A percentile compares a stretch with the other conserved stretches of the same genome.
phyloP scores from a whole-genome alignment of 371 early-diverging fungal species.

The Coemansia sp. region DNA sequence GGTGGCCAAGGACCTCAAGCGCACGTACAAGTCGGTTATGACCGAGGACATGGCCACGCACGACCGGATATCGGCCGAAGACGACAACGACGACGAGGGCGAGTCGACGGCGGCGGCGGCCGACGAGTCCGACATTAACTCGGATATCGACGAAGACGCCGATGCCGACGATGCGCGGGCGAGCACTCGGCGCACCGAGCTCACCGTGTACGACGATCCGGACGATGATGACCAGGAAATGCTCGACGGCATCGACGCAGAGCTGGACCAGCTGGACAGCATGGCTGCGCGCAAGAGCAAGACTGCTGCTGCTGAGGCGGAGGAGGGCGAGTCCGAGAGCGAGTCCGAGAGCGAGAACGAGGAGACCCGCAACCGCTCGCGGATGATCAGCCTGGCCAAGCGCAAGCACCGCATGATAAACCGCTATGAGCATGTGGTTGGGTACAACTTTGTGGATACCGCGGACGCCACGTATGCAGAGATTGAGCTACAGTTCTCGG shows the following conservation, averaged over 20 bases:
- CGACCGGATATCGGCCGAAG: constrained; percentile 66
- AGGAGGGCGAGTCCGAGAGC: constrained; percentile 8
- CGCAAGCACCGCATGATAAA: constrained; percentile 59
- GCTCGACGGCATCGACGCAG: constrained; percentile 46
- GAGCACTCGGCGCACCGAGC: constrained; percentile 20
- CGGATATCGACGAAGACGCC: constrained; percentile 48
- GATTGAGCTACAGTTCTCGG: constrained; percentile 79
- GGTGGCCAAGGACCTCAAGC: constrained; percentile 63
- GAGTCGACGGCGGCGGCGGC: constrained; percentile 54
- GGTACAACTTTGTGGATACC: constrained; percentile 69
- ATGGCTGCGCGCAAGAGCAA: constrained; percentile 7
- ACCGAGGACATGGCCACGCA: constrained; percentile 52
- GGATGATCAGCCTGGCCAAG: constrained; percentile 15
- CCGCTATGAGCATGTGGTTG: constrained; percentile 58
- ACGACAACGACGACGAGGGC: constrained; percentile 30
- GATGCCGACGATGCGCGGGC: constrained; percentile 52
- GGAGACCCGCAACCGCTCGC: constrained; percentile 13
- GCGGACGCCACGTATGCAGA: constrained; percentile 75
- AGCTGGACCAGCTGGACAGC: constrained; percentile 37
- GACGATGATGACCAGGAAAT: constrained; percentile 42
- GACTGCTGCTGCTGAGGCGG: background rate
- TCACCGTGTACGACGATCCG: constrained; percentile 31
- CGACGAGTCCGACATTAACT: constrained; percentile 55
- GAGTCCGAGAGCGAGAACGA: constrained; percentile 7
- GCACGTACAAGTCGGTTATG: constrained; percentile 44